Evolutionary conservation across 1,284 basidiomycete genomes (phyloP), one percentile per base, ranked within the genome.

Genomic region (Volvariella surrecta): DNA sequence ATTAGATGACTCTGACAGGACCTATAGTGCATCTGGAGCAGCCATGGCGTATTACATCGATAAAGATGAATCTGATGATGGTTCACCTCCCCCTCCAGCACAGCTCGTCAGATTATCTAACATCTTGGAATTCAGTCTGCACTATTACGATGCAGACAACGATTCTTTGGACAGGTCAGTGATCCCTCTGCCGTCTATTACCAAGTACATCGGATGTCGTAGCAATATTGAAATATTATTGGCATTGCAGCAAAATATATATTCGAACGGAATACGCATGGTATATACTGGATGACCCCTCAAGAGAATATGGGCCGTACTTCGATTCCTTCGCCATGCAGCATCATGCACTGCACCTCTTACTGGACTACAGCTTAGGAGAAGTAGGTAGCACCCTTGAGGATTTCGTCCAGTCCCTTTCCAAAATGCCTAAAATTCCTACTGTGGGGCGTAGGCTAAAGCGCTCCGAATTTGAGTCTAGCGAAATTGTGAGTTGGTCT

Each of bases 191-290:
- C 42, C 41, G 3, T 22, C 19, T 43, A 20, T 10, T 28, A 22
- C 22, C 44, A 42, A n/a, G n/a, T n/a, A n/a, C n/a, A n/a, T n/a
- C n/a, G 85, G 83, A 11, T 71, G 76, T 31, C 30, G 15, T 31
- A 31, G 9, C 34, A 35, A 35, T 4, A 16, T 35, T 15, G n/a
- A 16, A 8, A 35, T 16, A 16, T 35, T 35, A 15, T 7, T 35
- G 8, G 4, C 15, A n/a, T 35, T 35, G 50, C 45, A 43, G 2
- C 54, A 60, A 0, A 1, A 55, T 83, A 4, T 81, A 67, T 44
- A 64, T 86, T 11, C 71, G 81, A 50, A 84, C 83, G 0, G 50
- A 65, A 20, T 66, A 64, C 45, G 77, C 77, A 0, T 77, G 73
- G 67, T 86, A 85, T 52, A 70, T 74, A 20, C 58, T 86, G 17